phyloP scores from a whole-genome alignment of 345 rosid genomes.

The Corchorus capsularis region DNA sequence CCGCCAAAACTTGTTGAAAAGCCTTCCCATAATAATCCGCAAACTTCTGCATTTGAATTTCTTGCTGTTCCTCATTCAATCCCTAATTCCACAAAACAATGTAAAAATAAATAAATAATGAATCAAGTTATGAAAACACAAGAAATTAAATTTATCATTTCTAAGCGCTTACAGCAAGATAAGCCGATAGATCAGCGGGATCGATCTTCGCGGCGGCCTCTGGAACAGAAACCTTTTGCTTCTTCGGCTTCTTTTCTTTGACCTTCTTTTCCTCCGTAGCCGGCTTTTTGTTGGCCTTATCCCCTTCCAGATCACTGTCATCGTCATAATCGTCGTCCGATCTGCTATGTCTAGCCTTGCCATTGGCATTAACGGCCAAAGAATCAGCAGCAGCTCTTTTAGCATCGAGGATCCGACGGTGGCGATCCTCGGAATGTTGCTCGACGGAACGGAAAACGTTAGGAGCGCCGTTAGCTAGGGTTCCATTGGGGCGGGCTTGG shows the following conservation, averaged over 20 bases:
- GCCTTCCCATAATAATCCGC: slow-evolving; percentile 73
- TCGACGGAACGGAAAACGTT: slow-evolving; percentile 53
- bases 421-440: slow-evolving; percentile 56
- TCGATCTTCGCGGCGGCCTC: slow-evolving; percentile 71
- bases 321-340: slow-evolving; percentile 41
- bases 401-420: slow-evolving; percentile 43
- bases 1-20: slow-evolving; percentile 49
- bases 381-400: slow-evolving; percentile 30
- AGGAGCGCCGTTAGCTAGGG: slow-evolving; percentile 27
- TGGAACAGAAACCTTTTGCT: slow-evolving; percentile 64
- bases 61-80: slow-evolving; percentile 50
- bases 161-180: slow-evolving; percentile 50
- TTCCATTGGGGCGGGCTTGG: slow-evolving; percentile 22
- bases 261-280: slow-evolving; percentile 39
- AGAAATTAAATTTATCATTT: slow-evolving; percentile 24
- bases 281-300: slow-evolving; percentile 32
- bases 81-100: slow-evolving; percentile 32
- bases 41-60: slow-evolving; percentile 67
- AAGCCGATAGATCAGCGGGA: slow-evolving; percentile 51
- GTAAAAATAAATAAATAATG: neutral
- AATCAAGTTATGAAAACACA: slow-evolving; percentile 5
- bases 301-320: slow-evolving; percentile 39
- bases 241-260: slow-evolving; percentile 66
- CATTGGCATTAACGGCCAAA: slow-evolving; percentile 17
- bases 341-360: slow-evolving; percentile 26